These are phyloP conservation scores for Colletotrichum tabaci DNA, from an alignment of 2,329 filamentous ascomycete species.

Conservation along the genomic window DNA sequence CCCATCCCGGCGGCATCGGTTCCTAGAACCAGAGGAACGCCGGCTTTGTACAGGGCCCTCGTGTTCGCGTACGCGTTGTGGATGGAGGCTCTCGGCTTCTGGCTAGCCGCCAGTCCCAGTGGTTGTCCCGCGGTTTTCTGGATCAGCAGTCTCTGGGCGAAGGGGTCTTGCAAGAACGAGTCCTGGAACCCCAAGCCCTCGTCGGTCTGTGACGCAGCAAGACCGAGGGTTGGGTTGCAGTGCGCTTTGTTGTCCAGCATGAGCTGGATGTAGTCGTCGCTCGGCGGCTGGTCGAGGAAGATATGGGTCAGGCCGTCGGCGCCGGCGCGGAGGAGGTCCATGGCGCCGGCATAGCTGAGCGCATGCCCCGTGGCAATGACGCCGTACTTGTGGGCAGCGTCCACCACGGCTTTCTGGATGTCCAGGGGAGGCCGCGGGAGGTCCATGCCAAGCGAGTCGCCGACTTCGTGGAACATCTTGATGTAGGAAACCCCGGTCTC, in stretches of 20 bases:
- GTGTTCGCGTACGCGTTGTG: too few relatives aligned
- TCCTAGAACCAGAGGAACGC: conserved; percentile 41
- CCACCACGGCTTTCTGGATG: too few relatives aligned
- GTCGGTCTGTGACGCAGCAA: conserved; percentile 45
- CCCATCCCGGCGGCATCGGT: conserved; percentile 41
- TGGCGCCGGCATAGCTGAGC: too few relatives aligned
- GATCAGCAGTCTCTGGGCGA: too few relatives aligned
- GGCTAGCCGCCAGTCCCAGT: too few relatives aligned
- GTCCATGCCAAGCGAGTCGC: conserved; percentile 3
- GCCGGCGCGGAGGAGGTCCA: too few relatives aligned
- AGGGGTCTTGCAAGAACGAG: neutral
- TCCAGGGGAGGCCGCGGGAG: too few relatives aligned
- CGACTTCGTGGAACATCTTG: conserved; percentile 65
- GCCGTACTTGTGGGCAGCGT: too few relatives aligned
- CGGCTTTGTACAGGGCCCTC: conserved; percentile 7
- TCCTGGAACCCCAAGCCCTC: conserved; percentile 45
- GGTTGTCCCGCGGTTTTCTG: too few relatives aligned
- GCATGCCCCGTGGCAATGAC: too few relatives aligned
- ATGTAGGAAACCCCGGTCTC: conserved; percentile 61
- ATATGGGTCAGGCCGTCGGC: too few relatives aligned
- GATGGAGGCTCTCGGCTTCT: too few relatives aligned
- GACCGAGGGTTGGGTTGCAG: conserved; percentile 46
- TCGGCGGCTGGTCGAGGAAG: conserved; percentile 41
- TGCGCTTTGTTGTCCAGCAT: conserved; percentile 45
- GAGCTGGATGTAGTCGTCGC: conserved; percentile 44